Evolutionary conservation across 225 moss, liverwort and hornwort genomes (phyloP).

Genomic region (Polytrichum formosum): DNA sequence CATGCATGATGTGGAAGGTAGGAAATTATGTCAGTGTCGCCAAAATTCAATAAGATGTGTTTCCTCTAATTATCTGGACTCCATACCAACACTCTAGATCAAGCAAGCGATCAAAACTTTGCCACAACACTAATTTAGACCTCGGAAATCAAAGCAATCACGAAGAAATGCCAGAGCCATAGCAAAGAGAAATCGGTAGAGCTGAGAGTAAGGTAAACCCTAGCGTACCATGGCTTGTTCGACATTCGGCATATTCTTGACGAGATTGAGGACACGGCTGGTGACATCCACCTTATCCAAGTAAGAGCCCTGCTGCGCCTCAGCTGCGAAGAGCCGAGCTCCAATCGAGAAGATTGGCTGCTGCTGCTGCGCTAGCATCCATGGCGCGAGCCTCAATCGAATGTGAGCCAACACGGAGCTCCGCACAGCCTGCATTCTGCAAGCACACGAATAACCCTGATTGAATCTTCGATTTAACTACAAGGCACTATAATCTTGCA

Average conservation of each 20-base stretch:
- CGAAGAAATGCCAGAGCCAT: neutral
- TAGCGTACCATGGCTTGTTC: constrained; percentile 53
- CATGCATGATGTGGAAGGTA: no score
- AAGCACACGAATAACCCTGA: no score
- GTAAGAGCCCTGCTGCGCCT: constrained; percentile 58
- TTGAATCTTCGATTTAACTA: no score
- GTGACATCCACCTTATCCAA: constrained; percentile 80
- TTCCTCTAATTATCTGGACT: neutral
- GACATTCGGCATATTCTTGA: constrained; percentile 82
- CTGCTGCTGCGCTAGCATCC: constrained; percentile 30
- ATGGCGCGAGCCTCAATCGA: constrained; percentile 51
- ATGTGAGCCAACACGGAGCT: constrained; percentile 67
- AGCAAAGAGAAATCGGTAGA: no score
- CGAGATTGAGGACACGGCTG: constrained; percentile 71
- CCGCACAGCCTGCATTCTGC: constrained; percentile 87
- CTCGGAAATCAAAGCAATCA: neutral
- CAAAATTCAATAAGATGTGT: no score
- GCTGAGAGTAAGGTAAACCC: neutral
- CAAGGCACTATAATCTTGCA: no score
- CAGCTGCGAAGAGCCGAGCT: constrained; percentile 43
- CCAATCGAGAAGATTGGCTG: constrained; percentile 23
- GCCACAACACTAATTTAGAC: no score
- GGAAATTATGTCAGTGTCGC: no score
- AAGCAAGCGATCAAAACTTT: neutral
- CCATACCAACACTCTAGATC: neutral